Percentiles rank a stretch among this genome's conserved stretches.
These are phyloP conservation scores for Penicillium sp. DNA, from an alignment of 2,329 filamentous ascomycete genomes.

Conservation along the genomic window DNA sequence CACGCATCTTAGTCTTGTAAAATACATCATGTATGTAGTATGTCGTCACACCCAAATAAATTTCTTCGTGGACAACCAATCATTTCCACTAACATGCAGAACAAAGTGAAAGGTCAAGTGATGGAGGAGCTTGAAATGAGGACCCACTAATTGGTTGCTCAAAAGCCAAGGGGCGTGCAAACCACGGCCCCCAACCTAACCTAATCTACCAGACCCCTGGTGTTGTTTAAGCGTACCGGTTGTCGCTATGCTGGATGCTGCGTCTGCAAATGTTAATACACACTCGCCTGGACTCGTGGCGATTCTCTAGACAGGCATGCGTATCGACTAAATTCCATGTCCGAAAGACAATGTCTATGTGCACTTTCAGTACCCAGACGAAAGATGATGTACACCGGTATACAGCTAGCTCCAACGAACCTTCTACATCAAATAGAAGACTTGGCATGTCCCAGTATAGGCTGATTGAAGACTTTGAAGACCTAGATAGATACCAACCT, in stretches of 20 bases:
- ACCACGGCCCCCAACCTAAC: background rate
- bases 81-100: background rate
- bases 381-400: background rate
- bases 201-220: background rate
- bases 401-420: background rate
- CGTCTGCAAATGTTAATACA: background rate
- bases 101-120: background rate
- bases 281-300: background rate
- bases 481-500: constrained; percentile 8
- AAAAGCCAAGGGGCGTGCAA: background rate
- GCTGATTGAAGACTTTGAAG: constrained; percentile 11
- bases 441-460: constrained; percentile 4
- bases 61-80: background rate
- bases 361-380: background rate
- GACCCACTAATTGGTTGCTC: background rate
- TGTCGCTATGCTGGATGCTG: background rate
- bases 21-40: background rate
- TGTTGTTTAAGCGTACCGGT: background rate
- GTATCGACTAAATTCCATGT: background rate
- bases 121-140: background rate
- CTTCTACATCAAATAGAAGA: background rate
- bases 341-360: background rate
- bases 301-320: background rate
- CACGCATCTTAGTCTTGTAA: background rate
- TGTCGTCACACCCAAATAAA: background rate